Base-by-base conservation (phyloP, 345 rosid genomes). In the Eutrema yunnanense region DNA sequence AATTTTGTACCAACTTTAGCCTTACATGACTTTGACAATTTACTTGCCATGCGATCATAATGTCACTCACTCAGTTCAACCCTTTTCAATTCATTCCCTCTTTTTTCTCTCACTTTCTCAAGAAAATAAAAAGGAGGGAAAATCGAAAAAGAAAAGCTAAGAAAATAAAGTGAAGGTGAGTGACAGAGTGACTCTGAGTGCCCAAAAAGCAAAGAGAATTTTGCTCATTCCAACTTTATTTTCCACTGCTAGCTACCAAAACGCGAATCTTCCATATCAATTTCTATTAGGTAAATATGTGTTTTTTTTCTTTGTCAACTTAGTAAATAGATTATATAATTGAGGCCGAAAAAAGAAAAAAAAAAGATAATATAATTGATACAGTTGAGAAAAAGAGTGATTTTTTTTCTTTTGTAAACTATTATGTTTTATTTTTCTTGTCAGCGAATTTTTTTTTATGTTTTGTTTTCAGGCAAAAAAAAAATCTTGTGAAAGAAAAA, bases 21-120 rank as follows among this genome's bases (percentile, higher is more conserved):
- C 73, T 67, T 52, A 67, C 78, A 74, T 67, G 48, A 67, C 69
- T 67, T 74, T 74, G 73, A 74, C 73, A 60, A 67, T 41, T 74
- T 67, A 32, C 49, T 67, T 16, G 22, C 73, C 78, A 67, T 67
- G 78, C 69, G 73, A 74, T 74, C 78, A 74, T 74, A 52, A 59
- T 74, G 78, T 74, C 69, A 60, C 54, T 67, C 73, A 74, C 69
- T 74, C 63, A 67, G 50, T 67, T 60, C 62, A 61, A 60, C 41
- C 42, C 78, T 74, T 74, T 74, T 74, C 55, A 42, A 59, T 67
- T 67, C 72, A 57, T 73, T 74, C 61, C 16, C 7, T 22, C 76
- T 56, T 47, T 73, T 58, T 58, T 71, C 62, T 55, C 62, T 40
- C 43, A 73, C 53, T 73, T 73, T 74, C 67, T 74, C 46, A 58